Evolutionary conservation across 176 grass and related monocot species (phyloP), one percentile per base, ranked within the genome.

Genomic region (Avena eriantha): DNA sequence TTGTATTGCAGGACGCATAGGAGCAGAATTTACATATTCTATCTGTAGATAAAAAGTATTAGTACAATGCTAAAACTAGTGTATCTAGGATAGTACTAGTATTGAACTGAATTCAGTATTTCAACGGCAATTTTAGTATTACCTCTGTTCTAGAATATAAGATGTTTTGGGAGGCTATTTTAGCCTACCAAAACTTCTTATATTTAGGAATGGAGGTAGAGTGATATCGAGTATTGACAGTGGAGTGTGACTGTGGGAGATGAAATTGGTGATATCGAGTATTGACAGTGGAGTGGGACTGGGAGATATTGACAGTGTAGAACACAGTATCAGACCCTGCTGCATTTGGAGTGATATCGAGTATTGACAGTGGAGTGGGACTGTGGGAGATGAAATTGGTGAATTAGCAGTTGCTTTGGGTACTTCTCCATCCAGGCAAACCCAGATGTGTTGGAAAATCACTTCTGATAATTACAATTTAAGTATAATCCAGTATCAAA

Each of bases 341-440:
- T 41, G 54, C 46, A 2, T 15, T 60, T 56, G 63, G 12, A 5
- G 14, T 61, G 68, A 51, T 16, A 26, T 34, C 15, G 24, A n/a
- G 61, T 57, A 86, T 58, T 58, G 35, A 11, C n/a, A 49, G 39
- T 64, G 41, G 17, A 49, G 18, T 77, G 55, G 29, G 29, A 18
- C 15, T 35, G 31, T 67, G 29, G 69, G 72, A 31, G 63, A 90
- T 72, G 72, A 55, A 83, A 72, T 53, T 53, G 21, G 18, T 11
- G 17, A 55, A 54, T 78, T 68, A 16, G 13, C 18, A 41, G 3
- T 18, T 45, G 84, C 71, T 55, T 47, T 82, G 23, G 53, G 22
- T 65, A 18, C 31, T 60, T 65, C 22, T 79, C 34, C 4, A 0
- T 70, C 36, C 58, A 9, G 13, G 17, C 6, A 1, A 36, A 82